Conservation (phyloP, 305 asterid genomes). For the Euphrasia arctica region DNA sequence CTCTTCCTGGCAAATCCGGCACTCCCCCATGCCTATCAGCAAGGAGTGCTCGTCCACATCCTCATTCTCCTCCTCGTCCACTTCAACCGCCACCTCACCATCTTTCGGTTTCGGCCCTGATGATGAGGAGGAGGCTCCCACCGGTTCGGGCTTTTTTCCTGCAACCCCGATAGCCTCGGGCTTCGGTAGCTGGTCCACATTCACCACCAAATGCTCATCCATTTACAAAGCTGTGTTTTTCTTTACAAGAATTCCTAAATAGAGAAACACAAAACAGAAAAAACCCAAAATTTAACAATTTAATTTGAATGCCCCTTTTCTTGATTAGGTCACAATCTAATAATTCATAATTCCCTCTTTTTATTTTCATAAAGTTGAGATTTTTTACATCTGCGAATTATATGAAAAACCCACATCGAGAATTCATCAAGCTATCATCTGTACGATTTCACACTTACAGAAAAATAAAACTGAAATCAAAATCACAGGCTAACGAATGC, state of each 20-base stretch:
- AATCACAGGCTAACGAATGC: conserved; percentile 17
- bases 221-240: conserved; percentile 27
- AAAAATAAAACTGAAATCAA: not conserved
- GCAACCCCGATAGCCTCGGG: conserved; percentile 33
- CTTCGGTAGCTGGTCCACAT: conserved; percentile 47
- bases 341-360: conserved; percentile 17
- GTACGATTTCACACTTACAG: conserved; percentile 6
- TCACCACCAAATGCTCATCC: conserved; percentile 73
- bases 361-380: not conserved
- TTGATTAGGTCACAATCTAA: conserved; percentile 22
- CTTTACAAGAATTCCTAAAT: conserved; percentile 30
- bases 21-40: conserved; percentile 63
- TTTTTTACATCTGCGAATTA: not conserved
- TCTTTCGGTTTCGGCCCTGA: conserved; percentile 16
- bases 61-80: conserved; percentile 36
- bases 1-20: conserved; percentile 97
- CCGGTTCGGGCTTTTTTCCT: conserved; percentile 40
- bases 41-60: conserved; percentile 53
- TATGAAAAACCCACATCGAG: conserved; percentile 19
- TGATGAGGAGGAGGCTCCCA: conserved; percentile 43
- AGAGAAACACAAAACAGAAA: conserved; percentile 22
- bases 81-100: conserved; percentile 33
- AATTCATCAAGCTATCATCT: conserved; percentile 18
- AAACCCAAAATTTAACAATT: conserved; percentile 21
- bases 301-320: not conserved